Conservation (phyloP, 106 monocot species). For the Cymbidium sinense region DNA sequence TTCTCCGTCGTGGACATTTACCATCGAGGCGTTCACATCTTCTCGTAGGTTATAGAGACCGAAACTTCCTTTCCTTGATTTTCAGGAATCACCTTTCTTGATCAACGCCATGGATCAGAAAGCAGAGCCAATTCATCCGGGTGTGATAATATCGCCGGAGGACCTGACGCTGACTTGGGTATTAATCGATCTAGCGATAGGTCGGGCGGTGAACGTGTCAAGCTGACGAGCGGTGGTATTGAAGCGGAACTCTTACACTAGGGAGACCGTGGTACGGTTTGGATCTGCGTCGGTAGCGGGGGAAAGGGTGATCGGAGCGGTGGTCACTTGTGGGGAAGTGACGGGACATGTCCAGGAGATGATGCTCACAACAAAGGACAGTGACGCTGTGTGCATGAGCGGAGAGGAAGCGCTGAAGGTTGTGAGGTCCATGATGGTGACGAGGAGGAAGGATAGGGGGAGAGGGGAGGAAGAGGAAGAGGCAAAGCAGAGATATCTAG, state of each 20-base stretch:
- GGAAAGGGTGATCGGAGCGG: slow-evolving; percentile 14
- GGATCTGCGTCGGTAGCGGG: slow-evolving; percentile 28
- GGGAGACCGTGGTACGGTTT: slow-evolving; percentile 38
- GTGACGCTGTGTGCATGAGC: slow-evolving; percentile 25
- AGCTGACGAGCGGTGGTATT: slow-evolving; percentile 50
- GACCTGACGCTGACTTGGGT: slow-evolving; percentile 65
- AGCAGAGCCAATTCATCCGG: background rate
- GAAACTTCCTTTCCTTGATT: no score
- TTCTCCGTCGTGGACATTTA: slow-evolving; percentile 65
- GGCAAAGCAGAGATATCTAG: slow-evolving; percentile 15
- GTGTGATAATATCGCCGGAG: slow-evolving; percentile 8
- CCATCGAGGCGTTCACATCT: slow-evolving; percentile 28
- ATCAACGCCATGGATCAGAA: no score
- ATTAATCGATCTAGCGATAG: slow-evolving; percentile 36
- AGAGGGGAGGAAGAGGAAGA: slow-evolving; percentile 1
- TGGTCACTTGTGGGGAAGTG: slow-evolving; percentile 39
- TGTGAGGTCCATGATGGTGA: slow-evolving; percentile 18
- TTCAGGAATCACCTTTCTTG: no score
- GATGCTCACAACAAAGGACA: slow-evolving; percentile 46
- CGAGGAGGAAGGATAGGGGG: slow-evolving; percentile 7
- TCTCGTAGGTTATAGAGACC: slow-evolving; percentile 56
- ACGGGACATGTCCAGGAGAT: slow-evolving; percentile 35
- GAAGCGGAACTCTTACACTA: slow-evolving; percentile 47
- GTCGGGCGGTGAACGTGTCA: slow-evolving; percentile 40
- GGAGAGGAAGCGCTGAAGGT: slow-evolving; percentile 25